Evolutionary conservation across 345 rosid species (phyloP), one percentile per base, ranked within the genome.

Genomic region (Hibiscus tridactylites): DNA sequence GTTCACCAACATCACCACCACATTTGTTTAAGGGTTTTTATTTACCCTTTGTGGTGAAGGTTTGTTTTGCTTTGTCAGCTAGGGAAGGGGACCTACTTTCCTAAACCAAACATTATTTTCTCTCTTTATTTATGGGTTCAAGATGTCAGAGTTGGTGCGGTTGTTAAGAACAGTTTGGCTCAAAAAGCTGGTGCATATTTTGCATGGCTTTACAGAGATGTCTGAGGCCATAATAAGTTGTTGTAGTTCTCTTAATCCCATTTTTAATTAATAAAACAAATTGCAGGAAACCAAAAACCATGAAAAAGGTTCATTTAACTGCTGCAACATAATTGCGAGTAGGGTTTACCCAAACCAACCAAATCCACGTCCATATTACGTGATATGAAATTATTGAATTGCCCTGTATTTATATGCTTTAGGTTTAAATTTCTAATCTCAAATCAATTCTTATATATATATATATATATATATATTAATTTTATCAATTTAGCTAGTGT

Each of bases 341-440:
- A 83, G 76, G 84, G 37, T 33, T 89, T 73, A 84, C 87, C 86
- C 44, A 82, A 85, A 80, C 78, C 86, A 82, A 77, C 85, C 80
- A 81, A 71, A 75, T 56, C 76, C 74, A 44, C 75, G 37, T 33
- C 37, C 37, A 33, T 33, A 4, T 33, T 33, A 33, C 37, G 4
- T 33, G 37, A 33, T 33, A 33, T 33, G 37, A 33, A 33, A 33
- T 5, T 31, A 31, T 4, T 31, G 35, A 31, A 31, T 31, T 31
- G 35, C 35, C 35, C 35, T 31, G 3, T 31, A 3, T 3, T 3
- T 31, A 31, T 31, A 4, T 3, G 2, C 4, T 31, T 31, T 31
- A 31, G 35, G 35, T 31, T 3, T 31, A 31, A 3, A 31, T 31
- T 3, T 31, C 35, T 31, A 31, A 31, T 31, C 35, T 4, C 35